Percentiles rank a stretch among this genome's conserved stretches.
Evolutionary conservation across 2,329 filamentous ascomycete species (phyloP).

Genomic region (Scleromitrula shiraiana): DNA sequence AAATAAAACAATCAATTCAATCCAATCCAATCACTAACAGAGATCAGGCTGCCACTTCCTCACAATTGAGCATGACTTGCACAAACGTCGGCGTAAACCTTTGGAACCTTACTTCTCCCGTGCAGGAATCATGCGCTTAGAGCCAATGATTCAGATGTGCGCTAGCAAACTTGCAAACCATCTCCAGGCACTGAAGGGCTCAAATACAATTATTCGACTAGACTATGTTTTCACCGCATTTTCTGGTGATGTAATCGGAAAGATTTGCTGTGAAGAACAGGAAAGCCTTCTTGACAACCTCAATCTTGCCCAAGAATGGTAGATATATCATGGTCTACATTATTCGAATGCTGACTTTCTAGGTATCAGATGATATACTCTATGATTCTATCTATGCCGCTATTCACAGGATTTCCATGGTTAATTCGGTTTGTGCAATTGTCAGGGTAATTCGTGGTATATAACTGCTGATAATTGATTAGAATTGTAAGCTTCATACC

Average conservation of each 20-base stretch:
- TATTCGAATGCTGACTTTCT: background rate
- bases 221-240: conserved; percentile 12
- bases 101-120: conserved; percentile 15
- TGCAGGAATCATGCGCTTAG: background rate
- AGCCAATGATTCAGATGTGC: background rate
- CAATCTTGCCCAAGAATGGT: conserved; percentile 2
- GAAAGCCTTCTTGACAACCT: conserved; percentile 5
- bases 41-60: background rate
- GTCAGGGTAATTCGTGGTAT: background rate
- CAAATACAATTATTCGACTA: conserved; percentile 1
- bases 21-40: background rate
- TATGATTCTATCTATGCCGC: conserved; percentile 19
- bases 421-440: conserved; percentile 10
- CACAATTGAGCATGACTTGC: conserved; percentile 11
- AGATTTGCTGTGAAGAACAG: conserved; percentile 2
- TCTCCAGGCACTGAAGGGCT: conserved; percentile 4
- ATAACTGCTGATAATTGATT: background rate
- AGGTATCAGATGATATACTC: conserved; percentile 16
- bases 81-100: conserved; percentile 11
- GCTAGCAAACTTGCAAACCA: conserved; percentile 2
- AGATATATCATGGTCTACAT: background rate
- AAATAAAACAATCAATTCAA: background rate
- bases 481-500: conserved; percentile 1
- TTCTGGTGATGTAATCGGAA: conserved; percentile 6
- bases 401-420: conserved; percentile 14